Evolutionary conservation across 257 asterid species (phyloP), one percentile per base, ranked within the genome.

Genomic region (Sherardia arvensis): DNA sequence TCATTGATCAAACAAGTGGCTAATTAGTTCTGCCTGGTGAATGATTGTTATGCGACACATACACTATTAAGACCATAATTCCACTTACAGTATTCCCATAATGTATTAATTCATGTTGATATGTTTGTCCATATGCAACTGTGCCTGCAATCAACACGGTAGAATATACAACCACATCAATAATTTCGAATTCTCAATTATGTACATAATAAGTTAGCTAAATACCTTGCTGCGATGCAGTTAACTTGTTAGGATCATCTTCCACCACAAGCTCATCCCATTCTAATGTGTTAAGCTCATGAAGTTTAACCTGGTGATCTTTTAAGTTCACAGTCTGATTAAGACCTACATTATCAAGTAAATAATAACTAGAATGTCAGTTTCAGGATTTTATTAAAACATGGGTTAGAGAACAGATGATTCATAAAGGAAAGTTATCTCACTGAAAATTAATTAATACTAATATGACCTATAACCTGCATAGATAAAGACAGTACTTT

Each of bases 261-360:
- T 83, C 80, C 66, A 64, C 83, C 80, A 89, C 62, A 81, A 93
- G 99, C 74, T 93, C 99, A 68, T 93, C 99, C 99, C 99, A 93
- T 49, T 93, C 99, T 48, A 93, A 90, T 8, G 97, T 93, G 77
- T 93, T 93, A 67, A 93, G 84, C 74, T 90, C 97, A 61, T 73
- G 87, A 70, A 93, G 94, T 69, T 76, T 85, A 83, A 77, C 81
- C 73, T 84, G 87, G 62, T 93, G 91, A 74, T 76, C 76, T 76
- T 81, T 77, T 26, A 78, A 36, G 29, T 80, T 78, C 78, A 69
- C 33, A 53, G 67, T 75, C 66, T 71, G 80, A 63, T 76, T 73
- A 61, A 38, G 77, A 49, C 76, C 99, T 92, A 90, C 70, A 73
- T 75, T 57, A 74, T 57, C 48, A 59, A 64, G 66, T 64, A 53